phyloP scores from a whole-genome alignment of 208 protist species.

The Strigomonas galati region DNA sequence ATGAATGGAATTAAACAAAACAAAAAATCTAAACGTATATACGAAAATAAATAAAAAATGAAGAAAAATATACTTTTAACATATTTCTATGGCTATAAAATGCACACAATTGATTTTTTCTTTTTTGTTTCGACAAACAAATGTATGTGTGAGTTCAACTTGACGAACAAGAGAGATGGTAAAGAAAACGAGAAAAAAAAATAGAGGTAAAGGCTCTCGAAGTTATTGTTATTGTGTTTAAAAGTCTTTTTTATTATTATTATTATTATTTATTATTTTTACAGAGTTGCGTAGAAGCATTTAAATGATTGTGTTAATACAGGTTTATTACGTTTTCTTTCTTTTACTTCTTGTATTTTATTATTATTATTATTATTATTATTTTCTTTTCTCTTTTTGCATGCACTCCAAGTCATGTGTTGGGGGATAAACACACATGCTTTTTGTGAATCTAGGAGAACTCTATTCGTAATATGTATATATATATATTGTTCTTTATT shows the following conservation, averaged over 20 bases:
- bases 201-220: neutral
- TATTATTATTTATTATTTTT: too few species aligned
- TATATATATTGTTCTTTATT: conserved; percentile 7
- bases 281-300: too few species aligned
- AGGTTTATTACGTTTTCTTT: too few species aligned
- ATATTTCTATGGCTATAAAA: neutral
- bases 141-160: neutral
- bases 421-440: neutral
- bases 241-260: conserved; percentile 1
- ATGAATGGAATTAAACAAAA: neutral
- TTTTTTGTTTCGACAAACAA: neutral
- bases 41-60: neutral
- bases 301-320: too few species aligned
- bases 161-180: neutral
- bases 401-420: neutral
- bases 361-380: neutral
- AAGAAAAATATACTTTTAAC: neutral
- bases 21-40: neutral
- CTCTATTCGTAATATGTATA: neutral
- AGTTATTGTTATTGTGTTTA: too few species aligned
- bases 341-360: too few species aligned
- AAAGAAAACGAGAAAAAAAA: neutral
- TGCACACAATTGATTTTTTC: neutral
- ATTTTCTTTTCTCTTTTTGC: neutral
- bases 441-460: conserved; percentile 7